A percentile compares a stretch with the other conserved stretches of the same genome.
Evolutionary conservation across 2,329 filamentous ascomycete genomes (phyloP).

Genomic region (Hypoxylon sp.): DNA sequence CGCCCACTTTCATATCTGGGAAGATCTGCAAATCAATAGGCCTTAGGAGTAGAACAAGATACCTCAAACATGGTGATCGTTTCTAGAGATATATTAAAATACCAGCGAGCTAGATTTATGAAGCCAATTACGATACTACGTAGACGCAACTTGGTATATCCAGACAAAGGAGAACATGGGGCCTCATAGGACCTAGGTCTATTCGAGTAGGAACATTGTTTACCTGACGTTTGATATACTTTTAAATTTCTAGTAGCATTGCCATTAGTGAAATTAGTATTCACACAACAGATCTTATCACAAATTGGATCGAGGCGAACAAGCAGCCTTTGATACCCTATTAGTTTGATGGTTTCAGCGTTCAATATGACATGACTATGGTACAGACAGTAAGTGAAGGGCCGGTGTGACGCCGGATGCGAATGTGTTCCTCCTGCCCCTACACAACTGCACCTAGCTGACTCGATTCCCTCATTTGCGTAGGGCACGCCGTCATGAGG

Average conservation of each 20-base stretch:
- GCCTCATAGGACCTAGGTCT: no score
- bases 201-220: not conserved
- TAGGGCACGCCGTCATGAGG: conserved; percentile 38
- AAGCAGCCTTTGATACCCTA: conserved; percentile 15
- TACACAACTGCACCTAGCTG: conserved; percentile 47
- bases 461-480: conserved; percentile 32
- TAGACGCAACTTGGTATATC: not conserved
- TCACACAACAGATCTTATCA: not conserved
- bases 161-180: not conserved
- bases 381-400: conserved; percentile 52
- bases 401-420: conserved; percentile 49
- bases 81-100: not conserved
- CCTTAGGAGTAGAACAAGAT: not conserved
- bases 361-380: conserved; percentile 54
- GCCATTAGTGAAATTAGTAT: not conserved
- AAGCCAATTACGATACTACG: not conserved
- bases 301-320: not conserved
- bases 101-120: not conserved
- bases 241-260: not conserved
- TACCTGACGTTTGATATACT: not conserved
- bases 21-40: not conserved
- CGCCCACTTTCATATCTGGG: not conserved
- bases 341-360: conserved; percentile 50
- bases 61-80: not conserved
- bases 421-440: conserved; percentile 45